These are phyloP conservation scores for Plasmodium coatneyi DNA, from an alignment of 169 alveolate genomes.

Conservation along the genomic window DNA sequence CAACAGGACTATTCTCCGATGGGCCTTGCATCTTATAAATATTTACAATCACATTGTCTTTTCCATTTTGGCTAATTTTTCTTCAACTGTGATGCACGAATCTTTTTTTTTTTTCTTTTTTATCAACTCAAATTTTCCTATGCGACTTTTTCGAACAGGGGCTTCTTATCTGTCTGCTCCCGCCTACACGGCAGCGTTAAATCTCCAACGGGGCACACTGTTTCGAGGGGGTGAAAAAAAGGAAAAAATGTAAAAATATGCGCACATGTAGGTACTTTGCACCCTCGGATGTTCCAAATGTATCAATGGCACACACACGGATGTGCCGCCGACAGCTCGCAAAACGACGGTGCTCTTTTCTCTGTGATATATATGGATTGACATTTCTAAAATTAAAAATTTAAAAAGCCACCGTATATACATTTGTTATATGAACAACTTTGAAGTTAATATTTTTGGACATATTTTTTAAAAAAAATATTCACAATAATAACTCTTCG, in stretches of 20 bases:
- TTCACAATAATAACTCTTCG: constrained; percentile 67
- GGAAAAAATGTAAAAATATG: background rate
- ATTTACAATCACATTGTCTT: background rate
- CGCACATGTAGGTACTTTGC: background rate
- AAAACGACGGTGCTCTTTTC: background rate
- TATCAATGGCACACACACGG: background rate
- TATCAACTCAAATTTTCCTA: background rate
- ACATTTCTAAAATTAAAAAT: constrained; percentile 66
- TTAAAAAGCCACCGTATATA: constrained; percentile 77
- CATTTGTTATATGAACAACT: constrained; percentile 73
- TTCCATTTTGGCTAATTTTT: background rate
- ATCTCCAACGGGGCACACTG: background rate
- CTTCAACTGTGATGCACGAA: background rate
- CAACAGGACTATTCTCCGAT: background rate
- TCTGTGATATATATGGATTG: constrained; percentile 77
- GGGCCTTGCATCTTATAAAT: background rate
- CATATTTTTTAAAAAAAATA: constrained; percentile 14
- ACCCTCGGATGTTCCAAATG: background rate
- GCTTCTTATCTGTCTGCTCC: background rate
- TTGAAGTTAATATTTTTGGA: constrained; percentile 58
- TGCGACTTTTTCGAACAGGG: background rate
- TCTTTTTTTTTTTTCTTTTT: no score
- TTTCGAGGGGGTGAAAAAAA: background rate
- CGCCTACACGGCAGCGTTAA: background rate
- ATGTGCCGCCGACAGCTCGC: background rate